Base-by-base conservation (phyloP, 2,329 filamentous ascomycete species). In the Exophiala lecanii-corni region DNA sequence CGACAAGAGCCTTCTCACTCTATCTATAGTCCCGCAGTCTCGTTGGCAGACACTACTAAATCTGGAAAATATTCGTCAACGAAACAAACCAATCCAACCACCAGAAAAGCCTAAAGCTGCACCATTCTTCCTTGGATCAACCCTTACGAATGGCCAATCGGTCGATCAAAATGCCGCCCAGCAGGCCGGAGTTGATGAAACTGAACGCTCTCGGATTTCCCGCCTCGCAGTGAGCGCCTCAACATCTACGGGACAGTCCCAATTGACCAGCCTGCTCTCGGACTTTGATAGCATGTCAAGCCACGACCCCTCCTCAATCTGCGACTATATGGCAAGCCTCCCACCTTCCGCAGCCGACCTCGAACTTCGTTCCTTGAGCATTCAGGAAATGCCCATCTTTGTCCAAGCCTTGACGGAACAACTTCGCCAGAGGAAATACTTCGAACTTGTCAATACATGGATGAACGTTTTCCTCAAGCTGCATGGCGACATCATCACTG, bases 41-140 rank as follows among this genome's bases (percentile, higher is more conserved):
- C 79, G 85, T 57, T 98, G 92, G 92, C 91, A 97, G 65, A 96
- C 89, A 1, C 73, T 98, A 10, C 73, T 98, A 19, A 87, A 98
- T 62, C 75, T 98, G 2, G 92, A 98, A 59, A 70, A 89, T 18
- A 95, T 98, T 61, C 66, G 89, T 68, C 80, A 89, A 65, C 85
- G 92, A 49, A 98, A 98, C 67, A 94, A 92, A 65, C 92, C 94
- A 0, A 89, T 81, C 53, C 89, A 96, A 63, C 79, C 89, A 0
- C 89, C 89, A 12, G 96, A 96, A 67, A 78, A 81, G 5, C 92
- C 92, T 0, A 87, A 96, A 62, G 94, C 94, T 60, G 91, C 91
- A 0, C 94, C 92, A 0, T 97, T 97, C 73, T 97, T 97, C 72
- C 73, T 97, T 3, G 87, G 89, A 13, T 58, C 62, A 20, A 43